These are phyloP conservation scores for Chlorophyllum brunneum DNA, from an alignment of 768 basidiomycete genomes.

Conservation along the genomic window DNA sequence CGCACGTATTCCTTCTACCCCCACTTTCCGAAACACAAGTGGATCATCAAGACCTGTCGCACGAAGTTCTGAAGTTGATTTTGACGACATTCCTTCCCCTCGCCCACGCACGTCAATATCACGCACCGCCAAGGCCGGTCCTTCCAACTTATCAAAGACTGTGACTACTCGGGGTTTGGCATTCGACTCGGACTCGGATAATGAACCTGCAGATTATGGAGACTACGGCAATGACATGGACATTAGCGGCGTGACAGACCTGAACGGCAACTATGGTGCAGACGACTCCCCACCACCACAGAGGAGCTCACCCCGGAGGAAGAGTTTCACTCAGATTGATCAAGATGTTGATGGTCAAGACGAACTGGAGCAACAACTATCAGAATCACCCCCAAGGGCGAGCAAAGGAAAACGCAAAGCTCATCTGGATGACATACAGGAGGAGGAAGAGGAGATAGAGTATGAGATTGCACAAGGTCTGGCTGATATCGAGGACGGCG, in stretches of 20 bases:
- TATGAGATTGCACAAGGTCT: slow-evolving; percentile 40
- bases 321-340: slow-evolving; percentile 47
- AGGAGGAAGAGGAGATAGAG: slow-evolving; percentile 40
- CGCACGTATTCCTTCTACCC: slow-evolving; percentile 36
- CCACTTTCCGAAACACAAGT: slow-evolving; percentile 33
- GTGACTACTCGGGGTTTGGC: slow-evolving; percentile 26
- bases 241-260: slow-evolving; percentile 20
- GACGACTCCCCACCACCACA: slow-evolving; percentile 14
- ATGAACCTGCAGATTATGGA: slow-evolving; percentile 24
- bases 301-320: slow-evolving; percentile 25
- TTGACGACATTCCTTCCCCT: slow-evolving; percentile 62
- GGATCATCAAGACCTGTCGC: slow-evolving; percentile 42
- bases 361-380: slow-evolving; percentile 26
- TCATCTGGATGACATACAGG: slow-evolving; percentile 33
- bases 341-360: slow-evolving; percentile 46
- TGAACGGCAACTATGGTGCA: slow-evolving; percentile 25
- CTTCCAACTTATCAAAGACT: slow-evolving; percentile 37
- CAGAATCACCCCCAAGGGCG: slow-evolving; percentile 23
- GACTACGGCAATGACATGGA: slow-evolving; percentile 23
- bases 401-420: slow-evolving; percentile 42
- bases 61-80: slow-evolving; percentile 54
- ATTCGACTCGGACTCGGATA: slow-evolving; percentile 26
- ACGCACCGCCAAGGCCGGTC: slow-evolving; percentile 33
- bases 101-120: slow-evolving; percentile 30
- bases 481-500: slow-evolving; percentile 33